Evolutionary conservation across 176 grass and related monocot genomes (phyloP), one percentile per base, ranked within the genome.

Genomic region (Carex pumila): DNA sequence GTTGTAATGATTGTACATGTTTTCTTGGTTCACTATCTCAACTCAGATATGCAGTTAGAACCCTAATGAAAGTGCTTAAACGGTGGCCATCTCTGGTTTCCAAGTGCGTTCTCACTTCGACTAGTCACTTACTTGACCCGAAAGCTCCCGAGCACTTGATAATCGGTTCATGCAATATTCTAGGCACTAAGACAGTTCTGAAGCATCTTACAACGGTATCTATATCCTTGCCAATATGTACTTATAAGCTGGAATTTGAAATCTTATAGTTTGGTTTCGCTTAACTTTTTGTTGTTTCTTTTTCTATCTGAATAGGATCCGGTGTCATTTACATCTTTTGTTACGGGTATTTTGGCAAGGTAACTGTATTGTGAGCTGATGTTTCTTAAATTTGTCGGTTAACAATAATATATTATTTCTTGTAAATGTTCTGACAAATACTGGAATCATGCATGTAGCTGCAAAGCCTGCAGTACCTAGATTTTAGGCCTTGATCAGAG

Each of bases 291-390:
- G 17, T 81, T 56, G 62, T 58, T 62, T 21, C 49, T 61, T 64
- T 61, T 78, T 66, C 22, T 50, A 76, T 85, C 32, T 85, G 75
- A 89, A 9, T 64, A 98, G 92, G 92, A 95, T 91, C 82, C 84
- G 53, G 76, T 61, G 65, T 92, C 89, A 79, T 94, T 98, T 69
- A 85, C 92, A 71, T 93, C 88, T 54, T 98, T 98, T 89, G 84
- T 95, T 81, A 90, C 88, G 82, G 93, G 91, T 67, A 90, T 98
- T 84, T 85, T 98, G 85, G 88, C 87, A 88, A 95, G 95, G 95
- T 98, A 91, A 86, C 85, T 82, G 45, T 18, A 55, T 25, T 52
- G 12, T 86, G n/a, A 61, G 52, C 34, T 52, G 18, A 49, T 65
- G 9, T 68, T 55, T 39, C 47, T 7, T 17, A 18, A 69, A 41